Conservation (phyloP, 139 green algal species). For the Chlorella sp. region DNA sequence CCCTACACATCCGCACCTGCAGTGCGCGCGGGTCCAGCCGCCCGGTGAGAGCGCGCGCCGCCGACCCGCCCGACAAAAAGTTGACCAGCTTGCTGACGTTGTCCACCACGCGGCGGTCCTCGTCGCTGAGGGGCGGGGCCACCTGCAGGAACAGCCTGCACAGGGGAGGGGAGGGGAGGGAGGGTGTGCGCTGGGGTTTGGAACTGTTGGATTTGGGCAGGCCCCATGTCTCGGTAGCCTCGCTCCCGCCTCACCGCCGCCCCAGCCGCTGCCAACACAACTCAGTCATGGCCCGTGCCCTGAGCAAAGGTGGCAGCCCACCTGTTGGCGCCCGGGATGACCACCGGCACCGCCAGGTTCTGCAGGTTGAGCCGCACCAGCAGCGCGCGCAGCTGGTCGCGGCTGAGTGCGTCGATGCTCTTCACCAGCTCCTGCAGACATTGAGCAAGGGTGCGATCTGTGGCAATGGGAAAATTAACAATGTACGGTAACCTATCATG, state of each 20-base stretch:
- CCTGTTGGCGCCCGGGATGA: conserved; percentile 51
- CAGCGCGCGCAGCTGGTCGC: conserved; percentile 76
- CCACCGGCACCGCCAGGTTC: conserved; percentile 50
- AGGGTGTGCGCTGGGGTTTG: neutral
- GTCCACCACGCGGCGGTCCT: conserved; percentile 72
- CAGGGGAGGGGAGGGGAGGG: neutral
- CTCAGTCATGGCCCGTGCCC: too few species aligned
- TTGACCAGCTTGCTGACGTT: conserved; percentile 77
- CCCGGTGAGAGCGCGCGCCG: neutral
- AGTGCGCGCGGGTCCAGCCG: neutral
- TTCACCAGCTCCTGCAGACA: conserved; percentile 97
- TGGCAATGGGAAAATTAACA: too few species aligned
- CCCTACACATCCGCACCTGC: too few species aligned
- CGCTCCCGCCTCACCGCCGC: neutral
- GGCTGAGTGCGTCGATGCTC: conserved; percentile 88
- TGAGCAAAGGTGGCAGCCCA: neutral
- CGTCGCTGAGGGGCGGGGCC: conserved; percentile 58
- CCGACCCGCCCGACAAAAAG: conserved; percentile 59
- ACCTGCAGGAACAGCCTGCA: conserved; percentile 56
- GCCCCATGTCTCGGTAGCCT: neutral
- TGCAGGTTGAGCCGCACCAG: conserved; percentile 45
- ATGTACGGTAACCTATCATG: too few species aligned
- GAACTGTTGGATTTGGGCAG: neutral
- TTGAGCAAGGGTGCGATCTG: too few species aligned
- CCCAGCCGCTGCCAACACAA: neutral